These are phyloP conservation scores for Rhexocercosporidium sp. DNA, from an alignment of 2,329 filamentous ascomycete species.

Conservation along the genomic window DNA sequence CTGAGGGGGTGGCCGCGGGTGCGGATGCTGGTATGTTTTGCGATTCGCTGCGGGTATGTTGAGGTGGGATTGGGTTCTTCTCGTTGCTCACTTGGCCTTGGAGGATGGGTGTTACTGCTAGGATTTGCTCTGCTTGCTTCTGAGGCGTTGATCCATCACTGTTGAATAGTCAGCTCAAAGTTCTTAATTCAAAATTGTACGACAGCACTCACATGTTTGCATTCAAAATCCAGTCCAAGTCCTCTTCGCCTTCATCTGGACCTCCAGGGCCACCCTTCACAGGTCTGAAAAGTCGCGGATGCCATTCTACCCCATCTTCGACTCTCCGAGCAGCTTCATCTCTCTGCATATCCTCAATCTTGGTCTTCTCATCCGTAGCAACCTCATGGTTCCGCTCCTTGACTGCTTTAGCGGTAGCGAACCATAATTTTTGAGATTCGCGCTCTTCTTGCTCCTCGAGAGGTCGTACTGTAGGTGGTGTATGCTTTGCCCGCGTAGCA, in stretches of 20 bases:
- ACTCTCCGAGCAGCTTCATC: slow-evolving; percentile 82
- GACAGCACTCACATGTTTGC: slow-evolving; percentile 71
- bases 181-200: not conserved
- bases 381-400: slow-evolving; percentile 83
- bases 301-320: slow-evolving; percentile 84
- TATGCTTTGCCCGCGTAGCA: slow-evolving; percentile 77
- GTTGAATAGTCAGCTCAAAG: slow-evolving; percentile 23
- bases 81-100: slow-evolving; percentile 67
- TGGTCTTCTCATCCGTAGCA: slow-evolving; percentile 95
- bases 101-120: slow-evolving; percentile 84
- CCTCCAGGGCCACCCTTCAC: slow-evolving; percentile 74
- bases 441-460: slow-evolving; percentile 86
- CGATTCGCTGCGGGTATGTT: slow-evolving; percentile 31
- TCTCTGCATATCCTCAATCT: slow-evolving; percentile 90
- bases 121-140: slow-evolving; percentile 79
- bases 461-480: slow-evolving; percentile 74
- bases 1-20: slow-evolving; percentile 1
- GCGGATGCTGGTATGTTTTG: slow-evolving; percentile 20
- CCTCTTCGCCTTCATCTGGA: slow-evolving; percentile 81
- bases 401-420: slow-evolving; percentile 79
- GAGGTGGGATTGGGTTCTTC: slow-evolving; percentile 62
- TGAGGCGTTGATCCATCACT: slow-evolving; percentile 70
- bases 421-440: slow-evolving; percentile 90
- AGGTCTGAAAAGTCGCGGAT: slow-evolving; percentile 80
- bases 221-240: slow-evolving; percentile 94